Evolutionary conservation across 192 early-diverging fungal genomes (phyloP).

Genomic region (Dimargaris verticillata): DNA sequence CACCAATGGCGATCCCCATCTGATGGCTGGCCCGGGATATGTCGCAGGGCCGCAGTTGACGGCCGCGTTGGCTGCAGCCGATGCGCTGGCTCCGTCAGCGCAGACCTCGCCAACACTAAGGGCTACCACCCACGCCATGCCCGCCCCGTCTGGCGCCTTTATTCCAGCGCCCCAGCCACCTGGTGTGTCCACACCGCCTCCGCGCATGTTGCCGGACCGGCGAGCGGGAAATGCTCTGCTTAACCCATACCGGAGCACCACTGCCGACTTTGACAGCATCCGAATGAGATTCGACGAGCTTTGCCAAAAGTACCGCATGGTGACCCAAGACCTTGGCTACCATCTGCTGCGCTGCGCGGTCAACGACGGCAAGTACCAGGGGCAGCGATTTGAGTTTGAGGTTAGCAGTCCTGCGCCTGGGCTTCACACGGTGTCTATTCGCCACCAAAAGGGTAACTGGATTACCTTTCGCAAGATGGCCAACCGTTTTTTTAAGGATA

Average conservation of each 20-base stretch:
- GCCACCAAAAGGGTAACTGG: conserved; percentile 10
- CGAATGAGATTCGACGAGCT: background rate
- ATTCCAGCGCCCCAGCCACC: no score
- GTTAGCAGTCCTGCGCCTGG: background rate
- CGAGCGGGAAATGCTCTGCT: no score
- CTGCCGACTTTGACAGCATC: background rate
- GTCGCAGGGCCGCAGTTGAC: background rate
- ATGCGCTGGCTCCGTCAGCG: background rate
- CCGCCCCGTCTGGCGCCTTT: no score
- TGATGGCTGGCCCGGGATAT: background rate
- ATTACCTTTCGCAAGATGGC: conserved; percentile 11
- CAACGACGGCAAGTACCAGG: conserved; percentile 4
- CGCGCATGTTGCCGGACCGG: no score
- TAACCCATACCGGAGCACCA: no score
- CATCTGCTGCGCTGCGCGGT: background rate
- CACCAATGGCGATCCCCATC: conserved; percentile 1
- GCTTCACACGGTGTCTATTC: background rate
- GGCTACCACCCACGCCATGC: background rate
- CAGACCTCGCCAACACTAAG: background rate
- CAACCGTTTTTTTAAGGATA: conserved; percentile 2
- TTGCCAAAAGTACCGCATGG: background rate
- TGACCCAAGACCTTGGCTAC: background rate
- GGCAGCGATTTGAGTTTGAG: conserved; percentile 2
- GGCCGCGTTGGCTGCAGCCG: conserved; percentile 5
- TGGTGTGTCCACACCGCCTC: no score